Percentiles rank a stretch among this genome's conserved stretches.
Evolutionary conservation across 192 early-diverging fungal genomes (phyloP).

Genomic region (Podila clonocystis): DNA sequence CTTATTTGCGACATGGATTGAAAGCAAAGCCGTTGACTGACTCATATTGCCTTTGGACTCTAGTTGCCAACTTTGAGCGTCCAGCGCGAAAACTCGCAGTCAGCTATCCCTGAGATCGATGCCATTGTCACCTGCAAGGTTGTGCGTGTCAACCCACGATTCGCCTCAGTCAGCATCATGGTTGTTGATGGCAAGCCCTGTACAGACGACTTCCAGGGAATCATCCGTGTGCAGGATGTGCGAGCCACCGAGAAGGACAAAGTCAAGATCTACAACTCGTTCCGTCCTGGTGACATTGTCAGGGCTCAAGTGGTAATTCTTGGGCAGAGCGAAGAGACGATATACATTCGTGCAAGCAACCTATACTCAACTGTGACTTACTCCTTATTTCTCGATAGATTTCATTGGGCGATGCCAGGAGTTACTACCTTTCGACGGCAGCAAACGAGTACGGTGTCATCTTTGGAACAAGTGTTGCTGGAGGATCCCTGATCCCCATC

Average conservation of each 20-base stretch:
- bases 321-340: neutral
- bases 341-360: neutral
- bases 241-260: constrained; percentile 95
- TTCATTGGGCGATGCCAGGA: constrained; percentile 92
- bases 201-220: constrained; percentile 90
- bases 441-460: constrained; percentile 95
- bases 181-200: constrained; percentile 84
- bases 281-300: constrained; percentile 95
- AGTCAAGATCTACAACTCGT: constrained; percentile 90
- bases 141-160: constrained; percentile 87
- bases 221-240: constrained; percentile 93
- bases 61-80: constrained; percentile 66
- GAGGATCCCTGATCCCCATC: constrained; percentile 88
- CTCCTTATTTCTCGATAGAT: constrained; percentile 60
- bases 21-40: neutral
- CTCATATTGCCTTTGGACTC: neutral
- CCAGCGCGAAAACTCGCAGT: constrained; percentile 69
- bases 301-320: constrained; percentile 70
- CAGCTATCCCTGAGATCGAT: constrained; percentile 79
- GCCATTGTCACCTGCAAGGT: constrained; percentile 84
- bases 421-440: constrained; percentile 92
- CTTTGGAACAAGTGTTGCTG: constrained; percentile 88
- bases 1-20: too few species aligned
- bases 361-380: neutral
- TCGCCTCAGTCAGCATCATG: constrained; percentile 91